phyloP scores from a whole-genome alignment of 306 rosid species.

The Fragaria ananassa region DNA sequence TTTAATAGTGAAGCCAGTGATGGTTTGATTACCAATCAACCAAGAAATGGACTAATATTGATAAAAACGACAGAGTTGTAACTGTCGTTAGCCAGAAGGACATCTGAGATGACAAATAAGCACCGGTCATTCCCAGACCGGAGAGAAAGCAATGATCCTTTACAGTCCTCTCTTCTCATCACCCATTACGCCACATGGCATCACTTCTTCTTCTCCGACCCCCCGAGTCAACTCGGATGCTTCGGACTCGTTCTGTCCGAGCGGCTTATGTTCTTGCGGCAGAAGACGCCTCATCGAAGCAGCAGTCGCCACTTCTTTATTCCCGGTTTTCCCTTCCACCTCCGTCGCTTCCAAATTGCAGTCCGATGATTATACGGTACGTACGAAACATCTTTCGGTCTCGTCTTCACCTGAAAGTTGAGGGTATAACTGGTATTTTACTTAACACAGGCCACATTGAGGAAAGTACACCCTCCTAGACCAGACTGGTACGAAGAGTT shows the following conservation, averaged over 20 bases:
- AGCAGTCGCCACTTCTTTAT: slow-evolving; percentile 38
- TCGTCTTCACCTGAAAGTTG: not conserved
- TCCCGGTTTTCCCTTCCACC: slow-evolving; percentile 41
- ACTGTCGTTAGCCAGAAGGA: not conserved
- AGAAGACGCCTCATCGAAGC: slow-evolving; percentile 62
- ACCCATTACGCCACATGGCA: slow-evolving; percentile 11
- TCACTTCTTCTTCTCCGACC: not conserved
- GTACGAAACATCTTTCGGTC: not conserved
- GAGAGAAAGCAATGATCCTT: not conserved
- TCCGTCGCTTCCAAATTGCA: slow-evolving; percentile 39
- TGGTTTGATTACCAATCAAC: not conserved
- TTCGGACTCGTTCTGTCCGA: slow-evolving; percentile 20
- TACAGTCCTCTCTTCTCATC: slow-evolving; percentile 4
- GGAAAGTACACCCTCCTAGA: slow-evolving; percentile 60
- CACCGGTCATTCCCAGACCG: not conserved
- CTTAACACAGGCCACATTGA: slow-evolving; percentile 36
- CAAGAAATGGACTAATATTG: not conserved
- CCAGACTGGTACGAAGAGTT: slow-evolving; percentile 87
- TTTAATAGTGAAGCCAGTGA: not conserved
- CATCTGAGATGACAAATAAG: not conserved
- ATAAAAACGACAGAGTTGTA: not conserved
- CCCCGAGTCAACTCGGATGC: slow-evolving; percentile 28
- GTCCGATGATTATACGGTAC: slow-evolving; percentile 57
- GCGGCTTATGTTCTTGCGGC: slow-evolving; percentile 56
- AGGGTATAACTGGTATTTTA: not conserved